phyloP scores from a whole-genome alignment of 2,329 filamentous ascomycete species.

The Fusarium camptoceras region DNA sequence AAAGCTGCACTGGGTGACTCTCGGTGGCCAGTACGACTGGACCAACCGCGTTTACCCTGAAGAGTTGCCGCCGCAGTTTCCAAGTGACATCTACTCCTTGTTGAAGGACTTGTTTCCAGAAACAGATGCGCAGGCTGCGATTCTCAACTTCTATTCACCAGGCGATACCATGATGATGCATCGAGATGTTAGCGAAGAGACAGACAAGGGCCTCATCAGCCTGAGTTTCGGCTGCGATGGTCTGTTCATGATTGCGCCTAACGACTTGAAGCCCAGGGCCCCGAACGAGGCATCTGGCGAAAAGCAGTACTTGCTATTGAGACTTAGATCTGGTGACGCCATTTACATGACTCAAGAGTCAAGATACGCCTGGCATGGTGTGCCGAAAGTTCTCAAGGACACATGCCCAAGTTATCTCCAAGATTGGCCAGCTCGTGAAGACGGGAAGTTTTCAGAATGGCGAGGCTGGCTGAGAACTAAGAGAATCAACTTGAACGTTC shows the following conservation, averaged over 20 bases:
- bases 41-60: constrained; percentile 84
- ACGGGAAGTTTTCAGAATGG: constrained; percentile 74
- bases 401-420: constrained; percentile 82
- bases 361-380: constrained; percentile 94
- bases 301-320: constrained; percentile 69
- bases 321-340: constrained; percentile 85
- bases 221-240: constrained; percentile 91
- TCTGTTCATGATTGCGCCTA: constrained; percentile 84
- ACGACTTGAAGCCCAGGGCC: constrained; percentile 45
- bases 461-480: constrained; percentile 89
- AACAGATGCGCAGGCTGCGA: constrained; percentile 87
- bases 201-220: constrained; percentile 81
- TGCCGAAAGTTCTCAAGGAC: constrained; percentile 83
- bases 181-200: constrained; percentile 90
- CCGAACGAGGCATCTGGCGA: constrained; percentile 41
- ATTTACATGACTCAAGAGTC: constrained; percentile 88
- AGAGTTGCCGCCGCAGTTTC: constrained; percentile 76
- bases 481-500: constrained; percentile 90
- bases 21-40: constrained; percentile 98
- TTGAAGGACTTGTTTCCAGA: constrained; percentile 78
- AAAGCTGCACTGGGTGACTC: constrained; percentile 91
- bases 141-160: constrained; percentile 91
- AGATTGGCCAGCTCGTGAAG: constrained; percentile 74
- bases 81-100: constrained; percentile 75
- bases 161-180: constrained; percentile 93